Evolutionary conservation across 352 stramenopile species (phyloP).

Genomic region (Phytophthora sansomeana): DNA sequence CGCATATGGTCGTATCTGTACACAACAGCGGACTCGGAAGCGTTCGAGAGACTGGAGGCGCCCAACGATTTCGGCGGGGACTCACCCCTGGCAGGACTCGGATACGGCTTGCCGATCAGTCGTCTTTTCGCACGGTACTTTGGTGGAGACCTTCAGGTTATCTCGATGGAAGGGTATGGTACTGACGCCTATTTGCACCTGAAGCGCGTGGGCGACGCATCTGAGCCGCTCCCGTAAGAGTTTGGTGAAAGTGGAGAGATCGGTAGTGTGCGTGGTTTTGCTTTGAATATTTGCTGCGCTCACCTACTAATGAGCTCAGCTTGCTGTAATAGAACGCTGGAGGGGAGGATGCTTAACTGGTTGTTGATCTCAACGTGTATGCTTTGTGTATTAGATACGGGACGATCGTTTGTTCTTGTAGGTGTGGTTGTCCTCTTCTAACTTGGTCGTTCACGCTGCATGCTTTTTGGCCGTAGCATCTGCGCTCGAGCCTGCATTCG

Average conservation of each 20-base stretch:
- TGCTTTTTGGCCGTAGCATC: slow-evolving; percentile 62
- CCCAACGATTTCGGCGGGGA: slow-evolving; percentile 89
- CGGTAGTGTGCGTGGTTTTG: not conserved
- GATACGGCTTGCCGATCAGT: slow-evolving; percentile 97
- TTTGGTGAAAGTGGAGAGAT: not conserved
- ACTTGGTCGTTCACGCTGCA: slow-evolving; percentile 12
- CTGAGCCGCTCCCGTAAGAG: slow-evolving; percentile 82
- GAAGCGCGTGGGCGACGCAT: slow-evolving; percentile 92
- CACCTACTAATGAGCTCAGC: slow-evolving; percentile 3
- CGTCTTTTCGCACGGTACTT: slow-evolving; percentile 99
- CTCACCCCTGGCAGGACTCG: slow-evolving; percentile 94
- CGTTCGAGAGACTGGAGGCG: slow-evolving; percentile 90
- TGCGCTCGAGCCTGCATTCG: slow-evolving; percentile 69
- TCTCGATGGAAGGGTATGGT: slow-evolving; percentile 99
- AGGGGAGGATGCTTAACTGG: not conserved
- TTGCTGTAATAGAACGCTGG: slow-evolving; percentile 21
- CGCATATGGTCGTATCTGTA: slow-evolving; percentile 99
- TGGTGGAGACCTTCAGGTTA: slow-evolving; percentile 98
- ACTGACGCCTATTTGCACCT: slow-evolving; percentile 98
- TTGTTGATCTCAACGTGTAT: too few species aligned
- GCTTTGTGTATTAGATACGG: too few species aligned
- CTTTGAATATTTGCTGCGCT: slow-evolving; percentile 4
- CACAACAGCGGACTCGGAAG: slow-evolving; percentile 97
- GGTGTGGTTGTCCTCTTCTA: not conserved
- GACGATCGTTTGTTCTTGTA: too few species aligned